phyloP scores from a whole-genome alignment of 2,329 filamentous ascomycete genomes.

The Phaeosphaeria sp. region DNA sequence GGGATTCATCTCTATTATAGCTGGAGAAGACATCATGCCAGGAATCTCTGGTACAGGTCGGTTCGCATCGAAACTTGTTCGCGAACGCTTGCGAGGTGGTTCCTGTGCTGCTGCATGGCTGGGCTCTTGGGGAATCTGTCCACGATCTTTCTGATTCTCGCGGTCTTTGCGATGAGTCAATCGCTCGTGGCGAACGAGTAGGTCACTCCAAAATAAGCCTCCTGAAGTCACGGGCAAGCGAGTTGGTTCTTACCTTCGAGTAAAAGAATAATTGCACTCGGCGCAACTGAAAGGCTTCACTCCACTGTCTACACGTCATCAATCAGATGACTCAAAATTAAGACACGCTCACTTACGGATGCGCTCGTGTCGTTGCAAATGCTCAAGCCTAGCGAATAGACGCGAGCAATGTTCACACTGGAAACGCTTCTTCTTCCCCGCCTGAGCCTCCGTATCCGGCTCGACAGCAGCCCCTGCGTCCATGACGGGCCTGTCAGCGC shows the following conservation, averaged over 20 bases:
- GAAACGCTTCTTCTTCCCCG: conserved; percentile 46
- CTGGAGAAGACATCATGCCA: conserved; percentile 32
- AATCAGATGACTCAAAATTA: conserved; percentile 6
- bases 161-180: conserved; percentile 46
- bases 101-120: conserved; percentile 20
- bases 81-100: conserved; percentile 32
- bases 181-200: conserved; percentile 50
- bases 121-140: conserved; percentile 9
- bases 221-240: neutral
- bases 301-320: conserved; percentile 42
- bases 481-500: conserved; percentile 20
- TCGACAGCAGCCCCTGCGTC: conserved; percentile 25
- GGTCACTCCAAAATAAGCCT: conserved; percentile 38
- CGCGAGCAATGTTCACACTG: conserved; percentile 42
- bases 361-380: conserved; percentile 51
- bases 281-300: conserved; percentile 51
- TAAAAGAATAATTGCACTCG: conserved; percentile 51
- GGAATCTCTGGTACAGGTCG: conserved; percentile 35
- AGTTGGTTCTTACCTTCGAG: conserved; percentile 45
- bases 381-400: conserved; percentile 48
- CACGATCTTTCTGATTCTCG: conserved; percentile 14
- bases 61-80: conserved; percentile 31
- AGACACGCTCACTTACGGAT: conserved; percentile 37
- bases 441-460: conserved; percentile 16
- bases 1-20: conserved; percentile 26